phyloP scores from a whole-genome alignment of 2,329 filamentous ascomycete species.

The Penicillium sp. region DNA sequence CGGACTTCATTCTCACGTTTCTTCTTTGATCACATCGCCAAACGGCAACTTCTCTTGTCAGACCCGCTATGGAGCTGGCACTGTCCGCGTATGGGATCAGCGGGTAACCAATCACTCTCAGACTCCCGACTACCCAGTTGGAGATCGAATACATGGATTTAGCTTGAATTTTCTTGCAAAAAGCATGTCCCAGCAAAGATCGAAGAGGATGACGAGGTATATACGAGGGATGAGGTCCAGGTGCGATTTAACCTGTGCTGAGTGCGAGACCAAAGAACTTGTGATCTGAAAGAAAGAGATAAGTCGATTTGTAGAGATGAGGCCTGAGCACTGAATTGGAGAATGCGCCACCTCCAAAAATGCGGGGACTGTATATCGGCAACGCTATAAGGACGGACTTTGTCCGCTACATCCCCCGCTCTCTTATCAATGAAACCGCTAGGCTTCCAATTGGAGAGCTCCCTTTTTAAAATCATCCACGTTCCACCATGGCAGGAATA shows the following conservation, averaged over 20 bases:
- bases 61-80: not conserved
- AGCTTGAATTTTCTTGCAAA: not conserved
- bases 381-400: slow-evolving; percentile 12
- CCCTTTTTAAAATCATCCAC: slow-evolving; percentile 6
- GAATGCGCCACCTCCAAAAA: slow-evolving; percentile 1
- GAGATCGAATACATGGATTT: not conserved
- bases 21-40: not conserved
- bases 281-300: not conserved
- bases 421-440: slow-evolving; percentile 13
- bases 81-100: not conserved
- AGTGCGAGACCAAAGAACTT: not conserved
- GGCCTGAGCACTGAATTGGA: slow-evolving; percentile 1
- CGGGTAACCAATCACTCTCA: not conserved
- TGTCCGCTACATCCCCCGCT: slow-evolving; percentile 16
- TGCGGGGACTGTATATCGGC: slow-evolving; percentile 2
- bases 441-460: not conserved
- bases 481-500: not conserved
- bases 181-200: not conserved
- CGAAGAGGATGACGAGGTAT: not conserved
- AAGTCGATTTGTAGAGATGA: not conserved
- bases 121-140: not conserved
- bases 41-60: not conserved
- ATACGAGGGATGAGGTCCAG: not conserved
- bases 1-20: not conserved
- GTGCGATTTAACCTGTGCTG: not conserved